These are phyloP conservation scores for Microcos paniculata DNA, from an alignment of 345 rosid species.

Conservation along the genomic window DNA sequence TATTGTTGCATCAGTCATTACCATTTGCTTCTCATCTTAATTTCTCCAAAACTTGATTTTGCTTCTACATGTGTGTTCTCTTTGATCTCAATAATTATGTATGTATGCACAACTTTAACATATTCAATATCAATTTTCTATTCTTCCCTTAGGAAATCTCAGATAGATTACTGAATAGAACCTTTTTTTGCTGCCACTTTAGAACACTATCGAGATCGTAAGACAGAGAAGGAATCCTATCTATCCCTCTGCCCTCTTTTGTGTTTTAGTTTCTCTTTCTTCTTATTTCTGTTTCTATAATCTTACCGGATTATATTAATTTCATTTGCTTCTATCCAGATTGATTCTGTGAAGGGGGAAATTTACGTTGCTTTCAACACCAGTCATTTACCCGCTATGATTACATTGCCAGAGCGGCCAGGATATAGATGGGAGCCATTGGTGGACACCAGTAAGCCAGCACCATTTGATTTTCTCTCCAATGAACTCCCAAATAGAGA, in stretches of 20 bases:
- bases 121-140: no score
- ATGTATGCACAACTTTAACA: neutral
- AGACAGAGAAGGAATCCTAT: neutral
- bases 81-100: neutral
- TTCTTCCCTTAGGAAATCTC: no score
- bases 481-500: conserved; percentile 57
- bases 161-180: no score
- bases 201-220: neutral
- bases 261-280: neutral
- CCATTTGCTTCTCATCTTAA: no score
- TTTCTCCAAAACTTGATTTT: neutral
- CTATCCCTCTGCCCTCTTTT: neutral
- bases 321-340: conserved; percentile 38
- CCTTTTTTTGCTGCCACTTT: neutral
- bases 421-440: conserved; percentile 86
- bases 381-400: conserved; percentile 59
- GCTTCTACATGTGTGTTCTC: neutral
- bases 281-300: neutral
- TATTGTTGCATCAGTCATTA: neutral
- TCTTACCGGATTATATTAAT: neutral
- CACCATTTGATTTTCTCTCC: conserved; percentile 79
- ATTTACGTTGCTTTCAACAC: conserved; percentile 83
- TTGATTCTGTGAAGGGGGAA: conserved; percentile 72
- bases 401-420: conserved; percentile 73
- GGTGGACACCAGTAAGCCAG: conserved; percentile 82